phyloP scores from a whole-genome alignment of 352 stramenopile genomes.

The Phytophthora rubi region DNA sequence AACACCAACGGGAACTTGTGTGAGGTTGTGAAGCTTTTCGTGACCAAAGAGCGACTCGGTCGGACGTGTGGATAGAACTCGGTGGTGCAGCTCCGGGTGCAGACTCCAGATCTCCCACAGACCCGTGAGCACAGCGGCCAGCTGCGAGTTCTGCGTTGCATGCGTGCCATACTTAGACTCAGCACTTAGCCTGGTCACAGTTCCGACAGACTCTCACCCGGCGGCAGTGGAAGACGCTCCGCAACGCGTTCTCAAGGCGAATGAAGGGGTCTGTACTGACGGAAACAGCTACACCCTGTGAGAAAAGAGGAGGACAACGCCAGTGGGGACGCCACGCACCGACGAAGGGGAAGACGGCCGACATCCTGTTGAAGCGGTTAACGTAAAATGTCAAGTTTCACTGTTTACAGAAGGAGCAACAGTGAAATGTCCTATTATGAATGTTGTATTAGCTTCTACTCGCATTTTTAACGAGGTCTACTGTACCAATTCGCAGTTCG shows the following conservation, averaged over 20 bases:
- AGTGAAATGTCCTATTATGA: too few species aligned
- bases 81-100: conserved; percentile 21
- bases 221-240: conserved; percentile 27
- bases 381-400: too few species aligned
- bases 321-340: conserved; percentile 26
- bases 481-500: too few species aligned
- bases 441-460: too few species aligned
- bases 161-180: neutral
- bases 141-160: conserved; percentile 1
- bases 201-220: conserved; percentile 1
- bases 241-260: conserved; percentile 41
- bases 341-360: conserved; percentile 42
- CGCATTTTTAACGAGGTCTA: too few species aligned
- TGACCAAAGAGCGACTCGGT: neutral
- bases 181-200: neutral
- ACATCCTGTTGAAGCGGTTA: conserved; percentile 23
- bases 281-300: neutral
- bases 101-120: conserved; percentile 37
- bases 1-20: neutral
- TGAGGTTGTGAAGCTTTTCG: neutral
- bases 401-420: too few species aligned
- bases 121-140: conserved; percentile 6
- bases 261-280: conserved; percentile 27
- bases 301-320: neutral
- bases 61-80: conserved; percentile 26